Percentiles rank a stretch among this genome's conserved stretches.
Conservation (phyloP, 2,329 filamentous ascomycete genomes). For the Ceratocystis cubensis region DNA sequence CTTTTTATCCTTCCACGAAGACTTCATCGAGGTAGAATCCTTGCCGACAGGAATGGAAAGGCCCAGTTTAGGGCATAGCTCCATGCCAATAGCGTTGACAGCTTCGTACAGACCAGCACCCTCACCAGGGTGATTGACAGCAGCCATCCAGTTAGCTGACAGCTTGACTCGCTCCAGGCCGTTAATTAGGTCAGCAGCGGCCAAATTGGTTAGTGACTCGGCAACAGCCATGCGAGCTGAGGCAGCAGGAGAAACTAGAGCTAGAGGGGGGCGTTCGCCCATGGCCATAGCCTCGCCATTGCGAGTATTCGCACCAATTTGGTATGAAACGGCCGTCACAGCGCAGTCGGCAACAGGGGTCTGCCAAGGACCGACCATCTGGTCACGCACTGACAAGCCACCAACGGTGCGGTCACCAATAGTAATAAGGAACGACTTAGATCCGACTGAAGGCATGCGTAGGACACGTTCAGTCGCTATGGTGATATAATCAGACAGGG, state of each 20-base stretch:
- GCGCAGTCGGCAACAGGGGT: conserved; percentile 87
- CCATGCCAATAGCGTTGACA: conserved; percentile 83
- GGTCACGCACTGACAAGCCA: conserved; percentile 75
- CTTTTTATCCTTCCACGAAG: conserved; percentile 70
- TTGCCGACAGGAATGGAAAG: conserved; percentile 94
- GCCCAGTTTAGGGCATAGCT: conserved; percentile 79
- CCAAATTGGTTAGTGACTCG: conserved; percentile 86
- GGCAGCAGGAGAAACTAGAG: conserved; percentile 76
- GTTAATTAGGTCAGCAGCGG: conserved; percentile 58
- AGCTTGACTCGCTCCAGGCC: conserved; percentile 69
- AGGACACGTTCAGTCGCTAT: conserved; percentile 73
- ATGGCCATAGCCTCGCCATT: conserved; percentile 96
- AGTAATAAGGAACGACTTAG: conserved; percentile 92
- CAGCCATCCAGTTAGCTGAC: conserved; percentile 98
- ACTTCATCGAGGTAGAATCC: conserved; percentile 98
- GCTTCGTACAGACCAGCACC: conserved; percentile 87
- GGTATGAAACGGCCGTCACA: conserved; percentile 74
- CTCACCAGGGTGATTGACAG: conserved; percentile 85
- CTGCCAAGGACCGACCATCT: conserved; percentile 96
- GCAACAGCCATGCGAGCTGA: conserved; percentile 95
- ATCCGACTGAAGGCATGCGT: conserved; percentile 78
- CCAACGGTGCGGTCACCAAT: conserved; percentile 90
- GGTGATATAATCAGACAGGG: conserved; percentile 40
- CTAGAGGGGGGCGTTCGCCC: conserved; percentile 82
- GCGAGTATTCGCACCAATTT: conserved; percentile 49